Percentiles rank a stretch among this genome's conserved stretches.
Conservation (phyloP, 495 filamentous ascomycete genomes). For the Lineolata rhizophorae region DNA sequence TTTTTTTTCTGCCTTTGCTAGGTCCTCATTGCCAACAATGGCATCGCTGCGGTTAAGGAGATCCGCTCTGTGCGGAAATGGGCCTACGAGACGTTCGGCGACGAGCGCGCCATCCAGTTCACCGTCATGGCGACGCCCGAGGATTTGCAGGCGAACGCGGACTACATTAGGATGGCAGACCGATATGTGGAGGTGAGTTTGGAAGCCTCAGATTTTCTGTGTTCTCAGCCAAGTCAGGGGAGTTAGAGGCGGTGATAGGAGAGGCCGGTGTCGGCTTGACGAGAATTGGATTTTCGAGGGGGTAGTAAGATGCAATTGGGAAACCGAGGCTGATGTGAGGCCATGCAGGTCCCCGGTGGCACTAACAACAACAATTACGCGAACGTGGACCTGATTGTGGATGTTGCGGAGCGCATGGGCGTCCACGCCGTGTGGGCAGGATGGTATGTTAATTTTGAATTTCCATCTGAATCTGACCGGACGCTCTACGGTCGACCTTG, state of each 20-base stretch:
- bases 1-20: too few relatives aligned
- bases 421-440: constrained; percentile 98
- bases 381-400: constrained; percentile 97
- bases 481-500: background rate
- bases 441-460: constrained; percentile 38
- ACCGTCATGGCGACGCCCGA: constrained; percentile 99
- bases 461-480: background rate
- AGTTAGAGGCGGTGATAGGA: too few relatives aligned
- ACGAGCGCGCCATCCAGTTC: constrained; percentile 95
- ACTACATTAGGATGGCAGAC: constrained; percentile 99
- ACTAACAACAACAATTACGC: constrained; percentile 99
- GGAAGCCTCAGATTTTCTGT: too few relatives aligned
- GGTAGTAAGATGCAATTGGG: too few relatives aligned
- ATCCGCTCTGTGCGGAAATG: constrained; percentile 98
- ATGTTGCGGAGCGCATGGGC: constrained; percentile 96
- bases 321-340: too few relatives aligned
- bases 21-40: constrained; percentile 99
- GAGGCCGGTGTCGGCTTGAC: too few relatives aligned
- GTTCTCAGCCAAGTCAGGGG: too few relatives aligned
- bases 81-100: constrained; percentile 98
- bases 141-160: constrained; percentile 89
- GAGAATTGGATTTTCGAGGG: too few relatives aligned
- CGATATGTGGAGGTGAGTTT: constrained; percentile 92
- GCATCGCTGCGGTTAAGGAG: constrained; percentile 98
- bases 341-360: constrained; percentile 56